A percentile compares a stretch with the other conserved stretches of the same genome.
phyloP scores from a whole-genome alignment of 441 rosid species.

The Codiaeum variegatum region DNA sequence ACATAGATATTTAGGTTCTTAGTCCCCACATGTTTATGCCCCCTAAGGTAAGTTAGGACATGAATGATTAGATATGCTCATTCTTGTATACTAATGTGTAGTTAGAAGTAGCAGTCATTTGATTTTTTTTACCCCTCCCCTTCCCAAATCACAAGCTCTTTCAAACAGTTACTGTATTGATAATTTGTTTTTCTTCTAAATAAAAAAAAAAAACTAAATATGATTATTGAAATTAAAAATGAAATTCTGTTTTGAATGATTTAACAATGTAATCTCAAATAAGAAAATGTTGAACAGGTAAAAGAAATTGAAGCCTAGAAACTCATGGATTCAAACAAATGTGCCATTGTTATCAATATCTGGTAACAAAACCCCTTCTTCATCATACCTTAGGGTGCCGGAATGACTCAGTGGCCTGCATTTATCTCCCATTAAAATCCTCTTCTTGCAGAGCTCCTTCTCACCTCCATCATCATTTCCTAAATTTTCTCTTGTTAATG shows the following conservation, averaged over 20 bases:
- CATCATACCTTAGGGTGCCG: constrained; percentile 45
- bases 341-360: constrained; percentile 16
- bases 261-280: no score
- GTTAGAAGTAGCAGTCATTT: constrained; percentile 15
- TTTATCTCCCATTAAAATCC: constrained; percentile 67
- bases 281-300: not conserved
- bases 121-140: not conserved
- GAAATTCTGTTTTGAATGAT: not conserved
- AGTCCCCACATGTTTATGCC: constrained; percentile 8
- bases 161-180: constrained; percentile 19
- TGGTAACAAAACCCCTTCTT: constrained; percentile 47
- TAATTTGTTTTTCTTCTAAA: constrained; percentile 13
- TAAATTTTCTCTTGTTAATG: not conserved
- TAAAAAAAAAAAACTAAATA: constrained; percentile 17
- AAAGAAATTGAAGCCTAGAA: not conserved
- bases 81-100: constrained; percentile 27
- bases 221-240: no score
- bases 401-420: constrained; percentile 56
- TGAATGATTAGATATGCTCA: constrained; percentile 21
- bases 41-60: constrained; percentile 25
- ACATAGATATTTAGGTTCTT: constrained; percentile 29
- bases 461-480: constrained; percentile 4
- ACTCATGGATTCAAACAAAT: not conserved
- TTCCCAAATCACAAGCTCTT: constrained; percentile 14
- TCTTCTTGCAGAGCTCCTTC: constrained; percentile 62